Evolutionary conservation across 257 asterid genomes (phyloP).

Genomic region (Jasminum sambac): DNA sequence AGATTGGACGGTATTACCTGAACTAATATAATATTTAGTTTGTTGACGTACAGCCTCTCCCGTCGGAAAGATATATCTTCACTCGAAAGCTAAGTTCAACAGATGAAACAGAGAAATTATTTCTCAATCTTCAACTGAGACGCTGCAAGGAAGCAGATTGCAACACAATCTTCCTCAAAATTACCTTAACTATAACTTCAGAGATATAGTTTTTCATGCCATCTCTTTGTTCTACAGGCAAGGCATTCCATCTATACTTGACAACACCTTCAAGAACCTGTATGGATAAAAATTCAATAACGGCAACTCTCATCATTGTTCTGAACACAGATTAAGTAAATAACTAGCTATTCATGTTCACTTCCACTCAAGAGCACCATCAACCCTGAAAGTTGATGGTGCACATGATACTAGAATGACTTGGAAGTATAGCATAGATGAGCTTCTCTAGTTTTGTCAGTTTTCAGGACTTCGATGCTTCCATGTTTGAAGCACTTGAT

Average conservation of each 20-base stretch:
- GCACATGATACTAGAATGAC: not conserved
- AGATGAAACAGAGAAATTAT: constrained; percentile 25
- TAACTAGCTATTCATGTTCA: not conserved
- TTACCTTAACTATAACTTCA: constrained; percentile 95
- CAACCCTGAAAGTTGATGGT: not conserved
- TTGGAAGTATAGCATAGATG: not conserved
- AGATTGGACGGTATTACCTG: constrained; percentile 57
- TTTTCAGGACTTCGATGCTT: not conserved
- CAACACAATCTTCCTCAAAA: constrained; percentile 3
- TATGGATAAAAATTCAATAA: no score
- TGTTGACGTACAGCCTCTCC: constrained; percentile 87
- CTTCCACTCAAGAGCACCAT: not conserved
- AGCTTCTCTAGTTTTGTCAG: not conserved
- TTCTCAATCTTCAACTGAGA: not conserved
- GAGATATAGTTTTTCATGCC: constrained; percentile 99
- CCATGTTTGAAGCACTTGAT: no score
- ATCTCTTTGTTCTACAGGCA: constrained; percentile 94
- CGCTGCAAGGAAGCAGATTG: not conserved
- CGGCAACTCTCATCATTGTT: constrained; percentile 15
- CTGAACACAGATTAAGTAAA: not conserved
- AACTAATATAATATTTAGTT: constrained; percentile 82
- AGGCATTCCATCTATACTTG: constrained; percentile 97
- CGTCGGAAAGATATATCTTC: constrained; percentile 89
- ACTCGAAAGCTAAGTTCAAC: constrained; percentile 70
- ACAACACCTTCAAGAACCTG: constrained; percentile 98